Evolutionary conservation across 306 rosid genomes (phyloP), one percentile per base, ranked within the genome.

Genomic region (Rosa multiflora): DNA sequence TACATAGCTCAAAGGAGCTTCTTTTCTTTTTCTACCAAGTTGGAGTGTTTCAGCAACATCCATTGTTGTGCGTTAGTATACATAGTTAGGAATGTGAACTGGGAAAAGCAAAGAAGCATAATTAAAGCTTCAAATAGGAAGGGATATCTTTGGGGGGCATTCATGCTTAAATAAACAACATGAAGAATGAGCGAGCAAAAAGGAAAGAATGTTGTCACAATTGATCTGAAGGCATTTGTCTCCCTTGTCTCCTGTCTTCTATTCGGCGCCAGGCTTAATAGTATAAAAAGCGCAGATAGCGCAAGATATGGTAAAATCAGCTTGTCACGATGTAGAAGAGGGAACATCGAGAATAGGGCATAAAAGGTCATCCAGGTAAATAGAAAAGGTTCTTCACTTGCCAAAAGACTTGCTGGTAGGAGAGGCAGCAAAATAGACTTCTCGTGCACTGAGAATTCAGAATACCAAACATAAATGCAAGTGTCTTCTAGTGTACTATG

Each of bases 401-500:
- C 99, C 67, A 92, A 84, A 75, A 91, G 88, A 81, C 84, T 95
- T 61, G 91, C 96, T 5, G 99, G 99, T 77, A 95, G 90, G 86
- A 92, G 94, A 67, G 97, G 99, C 66, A 95, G 82, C 83, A 93
- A 80, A 82, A 95, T 91, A 43, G 97, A 95, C 88, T 95, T 95
- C 85, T 95, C 99, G 44, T 93, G 98, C 88, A 95, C 99, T 95
- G 96, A 21, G 63, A 77, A 37, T 70, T 55, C 2, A 12, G 23
- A 72, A 61, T 13, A 59, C 48, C 58, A 18, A 76, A 32, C 53
- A 78, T 47, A n/a, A 76, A 76, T 77, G 78, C 43, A 48, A 23
- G 55, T 8, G 15, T 79, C 70, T 80, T 39, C 23, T 42, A 10
- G 44, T 48, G 23, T 26, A 51, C 21, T 15, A n/a, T 9, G 35